Conservation (phyloP, 306 rosid genomes). For the Corylus americana region DNA sequence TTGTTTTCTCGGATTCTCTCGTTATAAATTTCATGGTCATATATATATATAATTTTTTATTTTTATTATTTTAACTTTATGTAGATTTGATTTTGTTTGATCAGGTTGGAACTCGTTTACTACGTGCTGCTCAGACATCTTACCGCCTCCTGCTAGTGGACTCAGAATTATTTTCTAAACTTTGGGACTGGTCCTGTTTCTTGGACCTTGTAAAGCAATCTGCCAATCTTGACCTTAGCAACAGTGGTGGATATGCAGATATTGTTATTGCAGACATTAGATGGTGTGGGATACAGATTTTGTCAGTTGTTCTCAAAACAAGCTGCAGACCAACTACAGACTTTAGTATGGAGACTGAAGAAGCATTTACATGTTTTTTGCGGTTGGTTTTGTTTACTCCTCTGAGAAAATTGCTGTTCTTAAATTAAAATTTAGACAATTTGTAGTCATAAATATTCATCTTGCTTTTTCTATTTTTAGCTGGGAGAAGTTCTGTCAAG, state of each 20-base stretch:
- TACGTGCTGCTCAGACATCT: conserved; percentile 57
- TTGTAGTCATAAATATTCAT: conserved; percentile 14
- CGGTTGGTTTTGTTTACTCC: conserved; percentile 49
- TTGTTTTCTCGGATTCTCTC: neutral
- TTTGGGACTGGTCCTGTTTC: conserved; percentile 86
- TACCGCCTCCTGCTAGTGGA: conserved; percentile 66
- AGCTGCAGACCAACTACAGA: conserved; percentile 47
- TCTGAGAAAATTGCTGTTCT: conserved; percentile 14
- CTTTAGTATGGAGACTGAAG: conserved; percentile 46
- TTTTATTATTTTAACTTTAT: neutral
- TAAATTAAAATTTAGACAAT: conserved; percentile 15
- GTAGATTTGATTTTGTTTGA: neutral
- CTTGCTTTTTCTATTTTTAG: conserved; percentile 45
- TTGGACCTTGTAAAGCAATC: conserved; percentile 44
- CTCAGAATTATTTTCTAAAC: conserved; percentile 56
- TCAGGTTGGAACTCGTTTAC: conserved; percentile 42
- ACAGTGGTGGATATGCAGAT: conserved; percentile 16
- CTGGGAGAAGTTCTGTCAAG: conserved; percentile 85
- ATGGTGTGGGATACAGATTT: conserved; percentile 71
- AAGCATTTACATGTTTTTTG: conserved; percentile 56
- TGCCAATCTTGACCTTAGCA: conserved; percentile 19
- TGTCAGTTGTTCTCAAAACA: conserved; percentile 52
- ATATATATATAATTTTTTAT: neutral
- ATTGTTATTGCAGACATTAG: conserved; percentile 41
- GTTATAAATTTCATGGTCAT: neutral